Evolutionary conservation across 1,284 basidiomycete genomes (phyloP), one percentile per base, ranked within the genome.

Genomic region (Irpex sp.): DNA sequence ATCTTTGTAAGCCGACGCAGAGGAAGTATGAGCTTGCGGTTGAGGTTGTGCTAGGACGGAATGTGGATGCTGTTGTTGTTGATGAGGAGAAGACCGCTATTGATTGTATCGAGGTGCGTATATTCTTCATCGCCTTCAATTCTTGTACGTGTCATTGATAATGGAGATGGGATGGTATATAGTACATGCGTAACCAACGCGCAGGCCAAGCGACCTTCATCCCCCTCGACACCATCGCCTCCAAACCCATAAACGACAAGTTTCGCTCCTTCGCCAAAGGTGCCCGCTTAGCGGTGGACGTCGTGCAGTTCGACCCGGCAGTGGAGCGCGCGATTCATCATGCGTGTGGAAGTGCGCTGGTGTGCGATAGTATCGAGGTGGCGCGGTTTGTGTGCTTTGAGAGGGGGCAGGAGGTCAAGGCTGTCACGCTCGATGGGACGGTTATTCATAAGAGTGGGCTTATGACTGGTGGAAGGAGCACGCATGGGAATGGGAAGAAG

Each of bases 31-130:
- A 97, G 70, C 84, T 85, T 0, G 94, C 97, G 0, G 93, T 99
- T n/a, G 87, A 90, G 9, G 94, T 96, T n/a, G 88, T 98, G 16
- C 82, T 99, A 1, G 97, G 96, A 0, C 84, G 96, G 61, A 96
- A 99, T 73, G 90, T 96, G 58, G 96, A 99, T 68, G 92, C 96
- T 1, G 86, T 99, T 60, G 92, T 99, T 2, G 96, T 99, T 1
- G 96, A 98, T 69, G 88, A 94, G 67, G 95, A 99, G 78, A 94
- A 93, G 76, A 96, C 93, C 0, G 97, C 94, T 1, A 97, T 98
- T 64, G 94, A 96, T 69, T 99, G 97, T 74, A 98, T 99, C 69
- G 93, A n/a, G n/a, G n/a, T n/a, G n/a, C n/a, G n/a, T n/a, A n/a
- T n/a, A n/a, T n/a, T n/a, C n/a, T n/a, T n/a, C n/a, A n/a, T n/a